Conservation (phyloP, 192 early-diverging fungal genomes). For the Umbelopsis ramanniana region DNA sequence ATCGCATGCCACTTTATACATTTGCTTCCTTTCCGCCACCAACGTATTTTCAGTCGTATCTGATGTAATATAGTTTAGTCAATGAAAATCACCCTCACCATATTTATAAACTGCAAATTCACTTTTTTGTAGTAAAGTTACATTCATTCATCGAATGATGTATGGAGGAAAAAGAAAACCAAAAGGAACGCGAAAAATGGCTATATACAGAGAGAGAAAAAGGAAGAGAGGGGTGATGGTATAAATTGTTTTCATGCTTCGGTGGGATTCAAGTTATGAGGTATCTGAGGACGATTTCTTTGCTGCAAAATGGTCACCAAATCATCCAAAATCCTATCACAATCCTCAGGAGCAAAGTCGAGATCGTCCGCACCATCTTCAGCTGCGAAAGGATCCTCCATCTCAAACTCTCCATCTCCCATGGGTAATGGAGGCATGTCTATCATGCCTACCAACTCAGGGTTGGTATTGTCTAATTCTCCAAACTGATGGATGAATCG, state of each 20-base stretch:
- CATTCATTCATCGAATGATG: not conserved
- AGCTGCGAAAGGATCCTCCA: conserved; percentile 28
- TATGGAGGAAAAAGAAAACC: not conserved
- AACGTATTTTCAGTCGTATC: not conserved
- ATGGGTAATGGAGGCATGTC: conserved; percentile 34
- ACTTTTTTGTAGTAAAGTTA: not conserved
- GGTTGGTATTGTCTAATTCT: conserved; percentile 13
- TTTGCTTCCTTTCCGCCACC: no score
- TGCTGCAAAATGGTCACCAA: conserved; percentile 40
- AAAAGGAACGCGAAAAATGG: not conserved
- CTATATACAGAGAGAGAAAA: not conserved
- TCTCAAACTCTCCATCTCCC: conserved; percentile 34
- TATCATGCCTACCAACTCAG: not conserved
- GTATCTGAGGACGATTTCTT: conserved; percentile 41
- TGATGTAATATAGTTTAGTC: not conserved
- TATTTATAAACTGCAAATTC: not conserved
- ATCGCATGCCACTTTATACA: not conserved
- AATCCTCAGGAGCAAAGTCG: conserved; percentile 31
- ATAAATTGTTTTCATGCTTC: not conserved
- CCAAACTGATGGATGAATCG: conserved; percentile 5
- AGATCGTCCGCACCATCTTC: conserved; percentile 16
- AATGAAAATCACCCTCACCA: not conserved
- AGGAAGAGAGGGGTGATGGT: no score
- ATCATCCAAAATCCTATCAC: conserved; percentile 39
- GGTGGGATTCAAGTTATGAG: conserved; percentile 14